A percentile compares a stretch with the other conserved stretches of the same genome.
Evolutionary conservation across 2,329 filamentous ascomycete genomes (phyloP).

Genomic region (Samsoniella hepiali): DNA sequence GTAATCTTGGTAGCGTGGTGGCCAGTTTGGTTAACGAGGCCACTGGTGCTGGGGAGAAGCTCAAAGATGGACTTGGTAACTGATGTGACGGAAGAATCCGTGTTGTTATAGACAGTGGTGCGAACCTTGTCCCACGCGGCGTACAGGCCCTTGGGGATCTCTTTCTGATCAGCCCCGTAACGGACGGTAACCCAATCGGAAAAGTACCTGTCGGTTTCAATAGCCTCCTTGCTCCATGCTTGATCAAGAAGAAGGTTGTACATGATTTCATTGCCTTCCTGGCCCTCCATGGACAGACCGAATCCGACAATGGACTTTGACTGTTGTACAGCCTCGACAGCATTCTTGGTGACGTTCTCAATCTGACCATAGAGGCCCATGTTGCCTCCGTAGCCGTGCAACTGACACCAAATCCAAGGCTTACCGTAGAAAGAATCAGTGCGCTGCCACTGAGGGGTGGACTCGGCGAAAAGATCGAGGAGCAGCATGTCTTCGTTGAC

Average conservation of each 20-base stretch:
- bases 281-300: conserved; percentile 45
- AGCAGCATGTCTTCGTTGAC: conserved; percentile 44
- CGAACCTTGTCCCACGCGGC: conserved; percentile 18
- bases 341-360: conserved; percentile 43
- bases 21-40: conserved; percentile 35
- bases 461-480: conserved; percentile 47
- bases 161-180: conserved; percentile 28
- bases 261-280: conserved; percentile 49
- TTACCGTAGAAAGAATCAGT: conserved; percentile 47
- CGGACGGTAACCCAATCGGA: conserved; percentile 40
- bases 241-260: conserved; percentile 48
- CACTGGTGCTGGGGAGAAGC: conserved; percentile 38
- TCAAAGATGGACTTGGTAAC: conserved; percentile 46
- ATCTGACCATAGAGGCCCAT: conserved; percentile 47
- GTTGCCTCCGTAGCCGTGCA: conserved; percentile 47
- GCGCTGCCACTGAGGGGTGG: conserved; percentile 45
- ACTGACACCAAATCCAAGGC: conserved; percentile 49
- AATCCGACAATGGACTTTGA: conserved; percentile 42
- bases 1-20: conserved; percentile 37
- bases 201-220: conserved; percentile 44
- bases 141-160: conserved; percentile 14
- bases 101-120: conserved; percentile 17
- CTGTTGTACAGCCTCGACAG: conserved; percentile 38
- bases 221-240: conserved; percentile 41
- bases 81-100: conserved; percentile 26